Base-by-base conservation (phyloP, 495 filamentous ascomycete species). In the Extremus antarcticus region DNA sequence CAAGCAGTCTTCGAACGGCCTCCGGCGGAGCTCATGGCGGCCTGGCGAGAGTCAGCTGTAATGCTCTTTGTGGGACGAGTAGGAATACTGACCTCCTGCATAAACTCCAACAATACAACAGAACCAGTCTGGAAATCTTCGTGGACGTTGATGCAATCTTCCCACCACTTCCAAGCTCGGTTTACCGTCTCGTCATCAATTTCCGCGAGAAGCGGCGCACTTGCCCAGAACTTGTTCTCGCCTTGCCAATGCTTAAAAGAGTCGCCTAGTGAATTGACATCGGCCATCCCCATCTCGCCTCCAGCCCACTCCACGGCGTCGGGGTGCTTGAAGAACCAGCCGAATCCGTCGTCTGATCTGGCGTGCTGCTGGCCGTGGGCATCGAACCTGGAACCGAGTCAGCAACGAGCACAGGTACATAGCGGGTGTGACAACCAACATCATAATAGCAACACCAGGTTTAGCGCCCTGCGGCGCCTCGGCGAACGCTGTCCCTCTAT, bases 361-460 rank as follows among this genome's bases (percentile, higher is more conserved):
- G 55, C 65, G 48, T 67, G 65, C 45, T 56, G 58, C 47, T 65
- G 63, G 41, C 66, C 65, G 51, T 63, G 47, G 15, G 66, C 64
- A 55, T 69, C 66, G 48, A 55, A 68, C 29, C 29, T 35, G 29
- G 29, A 35, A 13, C 7, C 7, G 13, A 7, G 13, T 35, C 29
- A 35, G 29, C 13, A n/a, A n/a, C n/a, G n/a, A n/a, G n/a, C n/a
- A n/a, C n/a, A n/a, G n/a, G n/a, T n/a, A n/a, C n/a, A n/a, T n/a
- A n/a, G n/a, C n/a, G n/a, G n/a, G n/a, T n/a, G n/a, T n/a, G n/a
- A n/a, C n/a, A n/a, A 35, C 13, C 7, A 4, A 45, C 22, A 64
- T 53, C 25, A 64, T 40, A 19, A 67, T 29, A 1, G 29, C 62
- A 10, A 66, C 35, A 3, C 57, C 62, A 0, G 61, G 63, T 10